Conservation (phyloP, 2,329 filamentous ascomycete species). For the Fusarium kyushuense region DNA sequence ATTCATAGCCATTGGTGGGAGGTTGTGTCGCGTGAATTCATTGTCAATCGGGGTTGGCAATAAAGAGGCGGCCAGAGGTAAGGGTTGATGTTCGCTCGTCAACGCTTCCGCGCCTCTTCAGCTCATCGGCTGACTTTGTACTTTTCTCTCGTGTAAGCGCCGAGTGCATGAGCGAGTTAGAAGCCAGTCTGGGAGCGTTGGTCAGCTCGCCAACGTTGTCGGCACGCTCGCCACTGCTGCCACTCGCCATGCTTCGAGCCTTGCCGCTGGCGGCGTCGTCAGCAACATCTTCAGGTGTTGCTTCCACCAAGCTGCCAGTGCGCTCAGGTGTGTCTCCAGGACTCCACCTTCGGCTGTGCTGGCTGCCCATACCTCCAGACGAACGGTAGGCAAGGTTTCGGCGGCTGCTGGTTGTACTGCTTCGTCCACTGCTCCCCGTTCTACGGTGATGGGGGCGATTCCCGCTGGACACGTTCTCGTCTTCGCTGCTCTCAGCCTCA, state of each 20-base stretch:
- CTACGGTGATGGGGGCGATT: conserved; percentile 73
- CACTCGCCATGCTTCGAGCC: conserved; percentile 65
- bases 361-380: conserved; percentile 60
- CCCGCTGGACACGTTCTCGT: conserved; percentile 68
- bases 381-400: conserved; percentile 63
- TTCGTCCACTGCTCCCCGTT: conserved; percentile 80
- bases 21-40: conserved; percentile 10
- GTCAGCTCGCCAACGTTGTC: conserved; percentile 70
- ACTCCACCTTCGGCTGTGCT: conserved; percentile 61
- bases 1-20: conserved; percentile 15
- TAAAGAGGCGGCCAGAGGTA: conserved; percentile 78
- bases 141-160: conserved; percentile 73
- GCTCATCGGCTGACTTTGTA: conserved; percentile 75
- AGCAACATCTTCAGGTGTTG: conserved; percentile 51
- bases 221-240: conserved; percentile 70
- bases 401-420: conserved; percentile 70
- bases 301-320: conserved; percentile 63
- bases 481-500: conserved; percentile 86
- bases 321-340: conserved; percentile 69
- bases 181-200: conserved; percentile 63
- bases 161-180: conserved; percentile 69
- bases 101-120: conserved; percentile 82
- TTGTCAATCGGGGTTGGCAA: conserved; percentile 81
- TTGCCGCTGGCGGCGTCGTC: conserved; percentile 62
- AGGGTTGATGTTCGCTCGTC: conserved; percentile 85